Evolutionary conservation across 148 eudicot genomes (phyloP).

Genomic region (Salicornia ramosissima): DNA sequence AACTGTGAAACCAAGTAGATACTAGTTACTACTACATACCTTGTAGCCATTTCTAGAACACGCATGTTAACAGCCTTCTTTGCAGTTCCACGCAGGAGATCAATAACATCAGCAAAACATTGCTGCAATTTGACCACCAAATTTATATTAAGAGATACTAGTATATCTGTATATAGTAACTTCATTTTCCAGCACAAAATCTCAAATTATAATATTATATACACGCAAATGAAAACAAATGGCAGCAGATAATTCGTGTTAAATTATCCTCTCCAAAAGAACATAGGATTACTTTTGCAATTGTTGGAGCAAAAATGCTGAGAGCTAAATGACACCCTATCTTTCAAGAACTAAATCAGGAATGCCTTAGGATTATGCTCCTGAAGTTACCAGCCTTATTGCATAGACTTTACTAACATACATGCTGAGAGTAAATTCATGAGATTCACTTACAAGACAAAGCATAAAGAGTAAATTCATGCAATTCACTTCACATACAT

Average conservation of each 20-base stretch:
- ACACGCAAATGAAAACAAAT: neutral
- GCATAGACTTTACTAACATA: no score
- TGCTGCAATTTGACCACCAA: slow-evolving; percentile 32
- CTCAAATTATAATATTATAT: neutral
- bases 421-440: no score
- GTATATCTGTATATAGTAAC: neutral
- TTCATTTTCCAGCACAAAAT: neutral
- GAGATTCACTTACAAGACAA: no score
- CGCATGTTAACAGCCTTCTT: slow-evolving; percentile 44
- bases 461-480: no score
- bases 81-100: slow-evolving; percentile 60
- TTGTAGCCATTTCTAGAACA: slow-evolving; percentile 53
- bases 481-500: no score
- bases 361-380: no score
- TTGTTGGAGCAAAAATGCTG: no score
- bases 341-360: no score
- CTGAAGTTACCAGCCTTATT: no score
- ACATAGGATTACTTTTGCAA: neutral
- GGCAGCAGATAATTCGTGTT: neutral
- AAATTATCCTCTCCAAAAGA: neutral
- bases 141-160: neutral
- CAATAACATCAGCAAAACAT: slow-evolving; percentile 53
- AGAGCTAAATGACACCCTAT: no score
- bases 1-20: neutral
- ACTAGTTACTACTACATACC: slow-evolving; percentile 33